Evolutionary conservation across 1,139 yeast species (phyloP), one percentile per base, ranked within the genome.

Genomic region (Meyerozyma athensensis): DNA sequence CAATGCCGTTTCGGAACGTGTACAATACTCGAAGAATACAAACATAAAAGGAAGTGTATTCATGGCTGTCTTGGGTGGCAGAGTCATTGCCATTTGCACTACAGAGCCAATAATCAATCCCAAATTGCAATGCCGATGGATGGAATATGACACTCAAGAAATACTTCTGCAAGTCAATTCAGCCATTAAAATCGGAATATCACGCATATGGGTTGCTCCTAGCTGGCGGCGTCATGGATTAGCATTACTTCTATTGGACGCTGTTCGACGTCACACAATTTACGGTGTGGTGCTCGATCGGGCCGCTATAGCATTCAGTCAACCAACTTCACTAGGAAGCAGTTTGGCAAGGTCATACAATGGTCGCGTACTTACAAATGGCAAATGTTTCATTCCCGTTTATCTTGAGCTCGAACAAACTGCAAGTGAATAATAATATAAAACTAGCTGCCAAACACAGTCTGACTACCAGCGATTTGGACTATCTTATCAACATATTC

Each of bases 301-400:
- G 39, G 42, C 41, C 4, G 68, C 75, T 39, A 58, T 82, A 2
- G 84, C 79, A 0, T 83, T 86, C 72, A 80, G 87, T 39, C 92
- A 83, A 53, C 90, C 90, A 0, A 78, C 85, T 45, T 70, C 66
- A 30, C 62, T 71, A 26, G 92, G 92, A 0, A 74, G 77, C 2
- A 58, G 64, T 34, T 61, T 83, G 26, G 85, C 89, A 0, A 52
- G 49, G 34, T 53, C 50, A 19, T 78, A 74, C 49, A 75, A 74
- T 48, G 79, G 80, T 0, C 72, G 66, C 0, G 45, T 37, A 14
- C 82, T 77, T 46, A 72, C 68, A 43, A 60, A 71, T 24, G 81
- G 82, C 0, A 72, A 70, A 44, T 42, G 52, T 1, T 54, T 76
- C 31, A 59, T 78, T 7, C 82, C 82, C 1, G 74, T 78, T 1